Evolutionary conservation across 2,329 filamentous ascomycete genomes (phyloP).

Genomic region (Aspergillus sp.): DNA sequence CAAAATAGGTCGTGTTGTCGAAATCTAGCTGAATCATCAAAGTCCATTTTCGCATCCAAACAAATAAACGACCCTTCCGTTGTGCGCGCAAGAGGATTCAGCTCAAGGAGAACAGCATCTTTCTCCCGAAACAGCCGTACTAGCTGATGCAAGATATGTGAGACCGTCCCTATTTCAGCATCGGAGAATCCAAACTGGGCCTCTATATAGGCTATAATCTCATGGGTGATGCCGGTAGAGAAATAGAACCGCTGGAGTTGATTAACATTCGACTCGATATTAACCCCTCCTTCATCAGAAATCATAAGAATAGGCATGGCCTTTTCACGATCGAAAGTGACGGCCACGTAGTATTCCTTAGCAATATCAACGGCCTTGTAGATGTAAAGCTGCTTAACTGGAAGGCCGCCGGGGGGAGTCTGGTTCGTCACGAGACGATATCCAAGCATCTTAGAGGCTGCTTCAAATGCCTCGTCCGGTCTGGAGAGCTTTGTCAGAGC

Average conservation of each 20-base stretch:
- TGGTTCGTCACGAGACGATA: constrained; percentile 29
- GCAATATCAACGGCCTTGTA: constrained; percentile 30
- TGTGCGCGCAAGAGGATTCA: constrained; percentile 38
- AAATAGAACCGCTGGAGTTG: constrained; percentile 27
- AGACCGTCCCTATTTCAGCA: constrained; percentile 22
- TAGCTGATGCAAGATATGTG: constrained; percentile 32
- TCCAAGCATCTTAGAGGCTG: constrained; percentile 29
- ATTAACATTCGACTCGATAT: constrained; percentile 29
- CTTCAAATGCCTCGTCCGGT: constrained; percentile 24
- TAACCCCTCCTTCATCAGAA: constrained; percentile 31
- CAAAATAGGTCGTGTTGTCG: constrained; percentile 44
- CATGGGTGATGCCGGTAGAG: constrained; percentile 22
- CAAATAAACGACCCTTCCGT: constrained; percentile 31
- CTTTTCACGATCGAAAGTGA: constrained; percentile 46
- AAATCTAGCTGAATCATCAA: constrained; percentile 50
- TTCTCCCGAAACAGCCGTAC: constrained; percentile 41
- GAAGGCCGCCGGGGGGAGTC: constrained; percentile 24
- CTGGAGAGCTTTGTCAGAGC: constrained; percentile 7
- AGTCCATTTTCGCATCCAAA: constrained; percentile 43
- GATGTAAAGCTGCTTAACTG: constrained; percentile 37
- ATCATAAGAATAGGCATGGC: constrained; percentile 40
- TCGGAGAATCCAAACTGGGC: constrained; percentile 25
- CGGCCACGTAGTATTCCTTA: constrained; percentile 42
- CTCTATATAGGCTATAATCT: constrained; percentile 23
- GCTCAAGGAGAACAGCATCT: constrained; percentile 50